Base-by-base conservation (phyloP, 306 rosid genomes). In the Dryas drummondii region DNA sequence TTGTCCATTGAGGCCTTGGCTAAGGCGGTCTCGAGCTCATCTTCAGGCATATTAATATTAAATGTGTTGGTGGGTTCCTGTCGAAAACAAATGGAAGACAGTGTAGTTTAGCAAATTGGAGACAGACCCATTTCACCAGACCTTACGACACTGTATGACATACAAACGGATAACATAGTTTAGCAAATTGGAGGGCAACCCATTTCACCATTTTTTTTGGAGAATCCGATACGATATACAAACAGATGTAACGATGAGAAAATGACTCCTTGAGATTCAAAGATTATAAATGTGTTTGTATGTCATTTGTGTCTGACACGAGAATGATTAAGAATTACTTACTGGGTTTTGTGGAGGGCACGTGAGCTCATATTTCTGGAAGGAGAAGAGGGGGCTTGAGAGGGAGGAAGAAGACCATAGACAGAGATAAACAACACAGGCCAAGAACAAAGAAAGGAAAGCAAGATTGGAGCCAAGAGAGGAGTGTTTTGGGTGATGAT, bases 1-100 rank as follows among this genome's bases (percentile, higher is more conserved):
- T 91, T 89, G 19, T 63, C 88, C 86, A 56, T 87, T 9, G 91
- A 78, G 8, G 97, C 89, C 84, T 72, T 87, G 6, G 73, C 71
- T 17, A 93, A 60, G 47, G 76, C 85, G 45, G 54, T 62, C 5
- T 81, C 91, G 1, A 93, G 92, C 1, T 5, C 79, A 66, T 90
- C 94, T 68, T 66, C 53, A 17, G 67, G n/a, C 32, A 4, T 60
- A 6, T 42, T 16, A 6, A 4, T 60, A 6, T 47, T 16, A 6
- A 44, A 57, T 27, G n/a, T 26, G 26, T 4, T 19, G 19, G 50
- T 40, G 6, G 48, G 68, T 32, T 32, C 37, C 88, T 82, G 67
- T 16, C 65, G 2, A 40, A 57, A 16, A 27, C 11, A 74, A 74
- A 65, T 32, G 37, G 37, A 32, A 32, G 37, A 32, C 37, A 2